These are phyloP conservation scores for Jaapia argillacea DNA, from an alignment of 768 basidiomycete species.

Conservation along the genomic window DNA sequence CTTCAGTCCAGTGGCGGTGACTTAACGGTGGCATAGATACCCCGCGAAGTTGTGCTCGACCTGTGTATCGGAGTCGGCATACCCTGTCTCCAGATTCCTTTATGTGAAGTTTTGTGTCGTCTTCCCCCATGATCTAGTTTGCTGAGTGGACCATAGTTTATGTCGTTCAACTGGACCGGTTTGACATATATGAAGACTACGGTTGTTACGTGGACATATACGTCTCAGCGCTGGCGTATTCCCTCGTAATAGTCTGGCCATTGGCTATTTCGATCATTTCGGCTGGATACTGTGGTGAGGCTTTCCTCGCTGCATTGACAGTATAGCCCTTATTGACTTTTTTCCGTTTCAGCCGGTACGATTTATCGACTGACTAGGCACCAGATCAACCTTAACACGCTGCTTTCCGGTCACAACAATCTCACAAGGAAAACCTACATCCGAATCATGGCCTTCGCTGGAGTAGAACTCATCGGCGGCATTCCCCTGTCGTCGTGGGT, in stretches of 20 bases:
- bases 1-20: too few species aligned
- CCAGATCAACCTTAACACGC: too few species aligned
- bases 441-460: slow-evolving; percentile 46
- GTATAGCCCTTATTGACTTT: too few species aligned
- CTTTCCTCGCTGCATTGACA: slow-evolving; percentile 9
- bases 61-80: slow-evolving; percentile 21
- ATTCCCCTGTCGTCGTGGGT: slow-evolving; percentile 31
- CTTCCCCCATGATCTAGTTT: neutral
- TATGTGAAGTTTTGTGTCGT: slow-evolving; percentile 14
- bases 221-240: slow-evolving; percentile 23
- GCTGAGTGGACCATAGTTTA: slow-evolving; percentile 43
- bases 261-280: slow-evolving; percentile 18
- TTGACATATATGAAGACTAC: slow-evolving; percentile 45
- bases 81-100: slow-evolving; percentile 18
- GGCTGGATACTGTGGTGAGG: slow-evolving; percentile 14
- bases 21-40: too few species aligned
- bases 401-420: too few species aligned
- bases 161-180: slow-evolving; percentile 51
- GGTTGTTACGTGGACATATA: slow-evolving; percentile 40
- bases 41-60: slow-evolving; percentile 20
- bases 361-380: too few species aligned
- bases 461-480: slow-evolving; percentile 35
- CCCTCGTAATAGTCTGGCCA: slow-evolving; percentile 17
- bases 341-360: too few species aligned
- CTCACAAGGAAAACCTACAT: slow-evolving; percentile 40